Evolutionary conservation across 1,139 yeast genomes (phyloP).

Genomic region (Protomyces inouyei): DNA sequence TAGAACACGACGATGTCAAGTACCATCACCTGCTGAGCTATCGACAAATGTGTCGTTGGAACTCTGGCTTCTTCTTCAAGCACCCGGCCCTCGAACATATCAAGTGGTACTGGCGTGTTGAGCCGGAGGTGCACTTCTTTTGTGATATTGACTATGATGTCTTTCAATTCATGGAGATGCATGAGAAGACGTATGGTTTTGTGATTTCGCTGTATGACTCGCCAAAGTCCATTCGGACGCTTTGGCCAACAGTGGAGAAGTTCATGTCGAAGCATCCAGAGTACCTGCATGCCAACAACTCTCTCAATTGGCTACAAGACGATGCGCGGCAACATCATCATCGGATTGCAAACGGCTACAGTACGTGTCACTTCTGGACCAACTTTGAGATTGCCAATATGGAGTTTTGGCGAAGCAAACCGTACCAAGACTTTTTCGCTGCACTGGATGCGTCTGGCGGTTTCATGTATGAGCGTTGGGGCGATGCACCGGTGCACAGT

Average conservation of each 20-base stretch:
- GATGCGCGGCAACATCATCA: constrained; percentile 54
- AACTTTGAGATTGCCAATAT: constrained; percentile 67
- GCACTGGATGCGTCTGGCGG: constrained; percentile 75
- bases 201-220: constrained; percentile 82
- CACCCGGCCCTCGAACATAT: constrained; percentile 67
- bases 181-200: constrained; percentile 61
- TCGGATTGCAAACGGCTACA: constrained; percentile 41
- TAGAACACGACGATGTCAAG: constrained; percentile 49
- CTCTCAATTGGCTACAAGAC: constrained; percentile 66
- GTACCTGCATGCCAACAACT: constrained; percentile 60
- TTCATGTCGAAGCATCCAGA: constrained; percentile 64
- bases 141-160: constrained; percentile 82
- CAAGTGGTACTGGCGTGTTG: constrained; percentile 93
- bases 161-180: constrained; percentile 74
- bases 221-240: constrained; percentile 67
- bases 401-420: constrained; percentile 67
- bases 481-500: constrained; percentile 82
- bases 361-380: constrained; percentile 68
- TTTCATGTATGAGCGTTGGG: constrained; percentile 88
- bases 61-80: constrained; percentile 82
- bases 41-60: constrained; percentile 86
- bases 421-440: constrained; percentile 64
- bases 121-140: constrained; percentile 71
- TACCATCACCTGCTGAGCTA: constrained; percentile 65
- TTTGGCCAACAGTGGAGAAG: constrained; percentile 71